These are phyloP conservation scores for Monilinia aucupariae DNA, from an alignment of 2,329 filamentous ascomycete genomes.

Conservation along the genomic window DNA sequence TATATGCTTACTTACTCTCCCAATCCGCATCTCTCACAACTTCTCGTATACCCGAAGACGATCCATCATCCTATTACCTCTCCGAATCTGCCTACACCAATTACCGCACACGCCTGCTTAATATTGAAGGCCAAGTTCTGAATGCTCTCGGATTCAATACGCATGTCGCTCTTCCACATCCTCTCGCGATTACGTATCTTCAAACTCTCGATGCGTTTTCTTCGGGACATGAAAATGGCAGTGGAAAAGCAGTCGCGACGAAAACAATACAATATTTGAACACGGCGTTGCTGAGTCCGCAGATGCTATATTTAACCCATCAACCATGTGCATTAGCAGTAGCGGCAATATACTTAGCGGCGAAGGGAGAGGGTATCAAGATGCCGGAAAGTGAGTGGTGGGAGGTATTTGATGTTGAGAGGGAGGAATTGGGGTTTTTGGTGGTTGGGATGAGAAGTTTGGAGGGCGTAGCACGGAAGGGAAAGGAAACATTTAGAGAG, in stretches of 20 bases:
- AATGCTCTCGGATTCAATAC: conserved; percentile 73
- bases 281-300: conserved; percentile 76
- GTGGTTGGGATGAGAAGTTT: conserved; percentile 81
- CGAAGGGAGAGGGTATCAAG: conserved; percentile 68
- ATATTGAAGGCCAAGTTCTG: conserved; percentile 73
- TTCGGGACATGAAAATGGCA: conserved; percentile 28
- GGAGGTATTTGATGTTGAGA: conserved; percentile 95
- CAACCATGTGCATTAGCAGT: conserved; percentile 82
- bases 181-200: conserved; percentile 84
- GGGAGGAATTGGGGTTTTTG: conserved; percentile 89
- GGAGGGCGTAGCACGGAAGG: conserved; percentile 47
- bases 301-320: conserved; percentile 85
- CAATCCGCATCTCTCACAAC: conserved; percentile 41
- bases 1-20: conserved; percentile 76
- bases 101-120: conserved; percentile 59
- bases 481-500: conserved; percentile 25
- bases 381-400: conserved; percentile 87
- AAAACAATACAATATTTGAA: conserved; percentile 77
- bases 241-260: conserved; percentile 51
- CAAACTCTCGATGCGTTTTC: conserved; percentile 72
- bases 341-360: conserved; percentile 85
- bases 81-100: conserved; percentile 66
- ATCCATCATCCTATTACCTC: conserved; percentile 59
- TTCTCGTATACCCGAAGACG: conserved; percentile 21
- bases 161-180: conserved; percentile 79